Percentiles rank a stretch among this genome's conserved stretches.
Conservation (phyloP, 2,329 filamentous ascomycete genomes). For the Paecilomyces formosus region DNA sequence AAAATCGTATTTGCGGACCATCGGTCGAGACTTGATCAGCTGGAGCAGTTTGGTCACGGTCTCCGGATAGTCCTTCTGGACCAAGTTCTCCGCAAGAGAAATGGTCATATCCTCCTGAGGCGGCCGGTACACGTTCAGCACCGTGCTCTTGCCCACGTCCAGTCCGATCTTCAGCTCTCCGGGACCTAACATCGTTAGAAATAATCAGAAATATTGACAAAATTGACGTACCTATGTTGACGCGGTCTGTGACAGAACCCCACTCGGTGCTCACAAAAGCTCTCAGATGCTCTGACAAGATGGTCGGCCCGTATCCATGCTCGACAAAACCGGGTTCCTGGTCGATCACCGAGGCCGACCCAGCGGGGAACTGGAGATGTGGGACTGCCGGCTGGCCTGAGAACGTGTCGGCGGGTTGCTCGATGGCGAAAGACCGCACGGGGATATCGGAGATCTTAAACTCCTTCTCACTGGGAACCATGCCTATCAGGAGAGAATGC, state of each 20-base stretch:
- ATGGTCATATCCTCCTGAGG: constrained; percentile 71
- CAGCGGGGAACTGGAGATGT: constrained; percentile 29
- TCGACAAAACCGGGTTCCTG: constrained; percentile 51
- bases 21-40: constrained; percentile 49
- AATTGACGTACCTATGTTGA: constrained; percentile 57
- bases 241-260: constrained; percentile 71
- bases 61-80: constrained; percentile 54
- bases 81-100: constrained; percentile 62
- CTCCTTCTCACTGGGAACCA: constrained; percentile 60
- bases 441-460: constrained; percentile 63
- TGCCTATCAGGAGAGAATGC: constrained; percentile 66
- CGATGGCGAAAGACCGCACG: constrained; percentile 58
- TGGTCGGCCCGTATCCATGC: constrained; percentile 55
- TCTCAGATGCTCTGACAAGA: constrained; percentile 69
- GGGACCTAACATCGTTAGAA: constrained; percentile 39
- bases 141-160: constrained; percentile 54
- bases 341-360: constrained; percentile 56
- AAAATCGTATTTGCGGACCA: constrained; percentile 66
- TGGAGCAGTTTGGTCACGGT: constrained; percentile 60
- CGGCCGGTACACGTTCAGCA: constrained; percentile 61
- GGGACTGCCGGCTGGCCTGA: constrained; percentile 20
- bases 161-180: constrained; percentile 65
- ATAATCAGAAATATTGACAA: neutral
- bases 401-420: constrained; percentile 34
- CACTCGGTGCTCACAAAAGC: constrained; percentile 68